Base-by-base conservation (phyloP, 2,329 filamentous ascomycete species). In the Emergomyces pasteurianus region DNA sequence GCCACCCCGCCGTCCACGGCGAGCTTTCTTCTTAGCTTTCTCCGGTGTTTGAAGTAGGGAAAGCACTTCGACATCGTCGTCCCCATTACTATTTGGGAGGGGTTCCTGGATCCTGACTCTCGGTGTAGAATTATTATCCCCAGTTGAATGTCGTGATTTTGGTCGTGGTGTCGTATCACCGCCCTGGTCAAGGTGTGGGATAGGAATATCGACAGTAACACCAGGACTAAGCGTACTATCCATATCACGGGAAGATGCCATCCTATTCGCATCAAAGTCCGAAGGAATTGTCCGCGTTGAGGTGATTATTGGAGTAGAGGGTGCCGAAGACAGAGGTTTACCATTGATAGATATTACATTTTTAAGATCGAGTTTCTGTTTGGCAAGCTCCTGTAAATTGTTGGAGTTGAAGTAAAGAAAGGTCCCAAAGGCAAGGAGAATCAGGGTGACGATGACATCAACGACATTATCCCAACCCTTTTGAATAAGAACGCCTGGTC, bases 1-100 rank as follows among this genome's bases (percentile, higher is more conserved):
- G 1, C 88, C 88, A 26, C 87, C 88, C 55, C 88, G 82, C n/a
- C 83, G 81, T 3, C 88, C 88, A 60, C 88, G 80, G 60, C 88
- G 86, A 0, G 83, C 80, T 70, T 87, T 89, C 69, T 84, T 87
- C 72, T 87, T 86, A 67, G 85, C 86, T 62, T 76, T 78, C 47
- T 77, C 78, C 18, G 65, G 61, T 34, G 65, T 70, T 56, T 65
- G 63, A n/a, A 31, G 59, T 6, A 68, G 64, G 34, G 67, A 62
- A 26, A 72, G 59, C 52, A 71, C 72, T 14, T 72, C 68, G 16
- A 66, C 63, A 12, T 74, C 72, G 9, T 74, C 72, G 14, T 72
- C 68, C 18, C 67, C 69, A n/a, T 70, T 67, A 1, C 70, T 70
- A 7, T 66, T 72, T 26, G 68, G 69, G 1, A 70, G 71, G 2